These are phyloP conservation scores for Colletotrichum simmondsii DNA, from an alignment of 2,329 filamentous ascomycete genomes.

Conservation along the genomic window DNA sequence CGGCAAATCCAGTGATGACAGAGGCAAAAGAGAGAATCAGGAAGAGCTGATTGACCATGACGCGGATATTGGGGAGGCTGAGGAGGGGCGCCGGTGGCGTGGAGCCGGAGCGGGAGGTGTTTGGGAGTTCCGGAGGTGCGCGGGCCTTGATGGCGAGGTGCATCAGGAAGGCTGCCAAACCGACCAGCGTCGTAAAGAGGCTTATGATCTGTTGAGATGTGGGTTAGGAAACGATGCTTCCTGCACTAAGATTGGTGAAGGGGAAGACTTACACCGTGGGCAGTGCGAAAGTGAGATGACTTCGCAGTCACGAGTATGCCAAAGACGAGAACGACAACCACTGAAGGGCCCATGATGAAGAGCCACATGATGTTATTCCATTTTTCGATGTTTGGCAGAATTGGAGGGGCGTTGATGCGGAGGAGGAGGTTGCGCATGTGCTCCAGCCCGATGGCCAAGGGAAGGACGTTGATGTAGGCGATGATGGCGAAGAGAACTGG, in stretches of 20 bases:
- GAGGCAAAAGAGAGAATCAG: constrained; percentile 38
- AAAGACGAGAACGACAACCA: constrained; percentile 41
- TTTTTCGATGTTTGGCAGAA: constrained; percentile 39
- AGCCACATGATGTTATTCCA: constrained; percentile 41
- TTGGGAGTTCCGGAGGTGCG: neutral
- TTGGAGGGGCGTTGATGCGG: constrained; percentile 36
- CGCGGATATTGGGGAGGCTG: constrained; percentile 32
- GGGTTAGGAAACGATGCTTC: neutral
- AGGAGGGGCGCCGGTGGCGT: neutral
- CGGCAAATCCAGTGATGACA: constrained; percentile 41
- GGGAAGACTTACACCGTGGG: constrained; percentile 41
- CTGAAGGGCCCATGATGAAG: constrained; percentile 39
- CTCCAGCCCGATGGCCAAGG: constrained; percentile 42
- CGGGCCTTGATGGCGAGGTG: constrained; percentile 39
- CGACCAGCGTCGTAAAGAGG: constrained; percentile 40
- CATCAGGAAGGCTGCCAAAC: constrained; percentile 38
- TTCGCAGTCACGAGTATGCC: constrained; percentile 39
- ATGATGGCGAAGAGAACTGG: constrained; percentile 41
- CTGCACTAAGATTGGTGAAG: neutral
- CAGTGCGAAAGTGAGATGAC: constrained; percentile 41
- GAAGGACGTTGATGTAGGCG: constrained; percentile 40
- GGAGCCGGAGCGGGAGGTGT: neutral
- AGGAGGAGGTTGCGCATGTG: constrained; percentile 40
- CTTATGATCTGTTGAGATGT: constrained; percentile 39
- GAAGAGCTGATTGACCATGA: constrained; percentile 41